Percentiles rank a stretch among this genome's conserved stretches.
phyloP scores from a whole-genome alignment of 495 filamentous ascomycete species.

The Viridothelium virens region DNA sequence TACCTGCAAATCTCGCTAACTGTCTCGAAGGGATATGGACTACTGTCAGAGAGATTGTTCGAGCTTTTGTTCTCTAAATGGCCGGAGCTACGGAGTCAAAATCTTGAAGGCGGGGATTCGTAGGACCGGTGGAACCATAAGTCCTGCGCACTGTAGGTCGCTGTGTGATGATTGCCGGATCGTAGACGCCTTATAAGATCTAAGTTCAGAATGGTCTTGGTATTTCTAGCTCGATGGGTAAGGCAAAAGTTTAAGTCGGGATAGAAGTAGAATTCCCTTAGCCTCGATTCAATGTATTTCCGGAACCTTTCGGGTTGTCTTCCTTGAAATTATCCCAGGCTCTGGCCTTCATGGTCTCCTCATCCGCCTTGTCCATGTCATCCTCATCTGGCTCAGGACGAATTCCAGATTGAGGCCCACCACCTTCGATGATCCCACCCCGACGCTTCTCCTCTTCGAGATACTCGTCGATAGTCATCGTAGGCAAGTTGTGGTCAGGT shows the following conservation, averaged over 20 bases:
- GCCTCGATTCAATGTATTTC: slow-evolving; percentile 40
- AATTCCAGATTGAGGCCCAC: slow-evolving; percentile 68
- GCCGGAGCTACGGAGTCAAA: slow-evolving; percentile 24
- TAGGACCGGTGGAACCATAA: neutral
- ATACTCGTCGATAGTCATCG: slow-evolving; percentile 97
- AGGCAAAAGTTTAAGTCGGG: neutral
- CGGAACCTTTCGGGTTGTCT: slow-evolving; percentile 62
- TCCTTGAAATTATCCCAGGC: slow-evolving; percentile 95
- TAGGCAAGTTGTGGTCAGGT: slow-evolving; percentile 85
- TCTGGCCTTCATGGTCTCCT: slow-evolving; percentile 84
- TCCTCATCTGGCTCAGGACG: slow-evolving; percentile 77
- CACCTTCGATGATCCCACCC: slow-evolving; percentile 88
- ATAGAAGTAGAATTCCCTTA: slow-evolving; percentile 18
- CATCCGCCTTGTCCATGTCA: slow-evolving; percentile 72
- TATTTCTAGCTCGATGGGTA: no score
- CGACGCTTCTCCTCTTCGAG: slow-evolving; percentile 79
- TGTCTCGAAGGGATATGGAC: slow-evolving; percentile 21
- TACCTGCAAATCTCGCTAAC: neutral
- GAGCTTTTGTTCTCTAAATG: slow-evolving; percentile 22
- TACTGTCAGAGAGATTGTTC: slow-evolving; percentile 20
- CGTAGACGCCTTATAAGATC: no score
- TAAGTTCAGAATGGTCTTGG: no score
- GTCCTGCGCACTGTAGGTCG: no score
- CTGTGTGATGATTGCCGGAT: no score
- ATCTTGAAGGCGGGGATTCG: slow-evolving; percentile 6